Percentiles rank a stretch among this genome's conserved stretches.
Evolutionary conservation across 2,329 filamentous ascomycete genomes (phyloP).

Genomic region (Geoglossum cookeanum): DNA sequence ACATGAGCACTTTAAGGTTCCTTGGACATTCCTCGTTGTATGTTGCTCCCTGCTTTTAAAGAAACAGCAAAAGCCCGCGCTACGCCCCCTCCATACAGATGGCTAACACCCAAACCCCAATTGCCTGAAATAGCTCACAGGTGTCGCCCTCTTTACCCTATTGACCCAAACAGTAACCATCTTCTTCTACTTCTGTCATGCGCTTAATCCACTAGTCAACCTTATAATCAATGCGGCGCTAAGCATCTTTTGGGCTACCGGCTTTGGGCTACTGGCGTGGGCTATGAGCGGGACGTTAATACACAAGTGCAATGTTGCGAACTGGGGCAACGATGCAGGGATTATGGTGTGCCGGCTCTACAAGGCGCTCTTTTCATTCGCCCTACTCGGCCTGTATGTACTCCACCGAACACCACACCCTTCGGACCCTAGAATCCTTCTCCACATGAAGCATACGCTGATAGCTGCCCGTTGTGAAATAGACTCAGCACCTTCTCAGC

Average conservation of each 20-base stretch:
- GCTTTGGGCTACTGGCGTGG: slow-evolving; percentile 32
- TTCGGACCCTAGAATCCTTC: too few relatives aligned
- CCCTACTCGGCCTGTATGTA: slow-evolving; percentile 22
- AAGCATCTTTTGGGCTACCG: slow-evolving; percentile 31
- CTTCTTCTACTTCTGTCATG: slow-evolving; percentile 29
- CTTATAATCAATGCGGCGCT: slow-evolving; percentile 29
- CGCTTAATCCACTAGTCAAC: slow-evolving; percentile 33
- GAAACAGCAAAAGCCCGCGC: not conserved
- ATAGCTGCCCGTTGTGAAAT: not conserved
- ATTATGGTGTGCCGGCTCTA: slow-evolving; percentile 37
- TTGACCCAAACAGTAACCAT: slow-evolving; percentile 28
- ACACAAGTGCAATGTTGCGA: slow-evolving; percentile 28
- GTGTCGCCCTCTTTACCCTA: slow-evolving; percentile 32
- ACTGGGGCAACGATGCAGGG: slow-evolving; percentile 35
- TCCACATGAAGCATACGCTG: not conserved
- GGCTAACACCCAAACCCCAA: not conserved
- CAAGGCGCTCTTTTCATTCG: slow-evolving; percentile 40
- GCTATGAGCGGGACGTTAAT: slow-evolving; percentile 33
- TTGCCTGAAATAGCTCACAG: slow-evolving; percentile 25
- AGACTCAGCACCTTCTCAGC: not conserved
- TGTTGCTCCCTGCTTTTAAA: slow-evolving; percentile 9
- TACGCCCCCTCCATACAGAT: not conserved
- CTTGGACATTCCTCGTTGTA: slow-evolving; percentile 42
- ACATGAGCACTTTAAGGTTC: slow-evolving; percentile 30
- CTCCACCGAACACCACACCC: not conserved